Evolutionary conservation across 345 rosid genomes (phyloP), one percentile per base, ranked within the genome.

Genomic region (Linum usitatissimum): DNA sequence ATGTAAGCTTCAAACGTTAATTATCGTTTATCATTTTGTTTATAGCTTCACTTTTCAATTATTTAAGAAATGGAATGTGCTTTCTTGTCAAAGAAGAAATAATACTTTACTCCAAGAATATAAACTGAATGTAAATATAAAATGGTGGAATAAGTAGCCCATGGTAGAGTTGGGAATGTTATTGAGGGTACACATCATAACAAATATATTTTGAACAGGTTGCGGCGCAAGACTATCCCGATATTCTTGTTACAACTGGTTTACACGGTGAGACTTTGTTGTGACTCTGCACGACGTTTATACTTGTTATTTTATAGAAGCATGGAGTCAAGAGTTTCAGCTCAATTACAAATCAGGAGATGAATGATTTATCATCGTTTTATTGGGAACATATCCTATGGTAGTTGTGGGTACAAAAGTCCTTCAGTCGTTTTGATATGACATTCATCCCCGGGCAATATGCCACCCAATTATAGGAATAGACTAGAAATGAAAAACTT

Each of bases 241-340:
- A 80, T 66, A 74, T 92, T 64, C 99, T 92, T 61, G 76, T 90
- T 31, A 86, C 90, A 39, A 91, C 96, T 64, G 97, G 99, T 65
- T 77, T 90, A 70, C 70, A 90, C 65, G 99, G 99, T 90, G 68
- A 79, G 89, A 53, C 5, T 18, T 64, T 45, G 20, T 31, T 18
- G 1, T 6, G 12, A 15, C 10, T 9, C 17, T 19, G 7, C 7
- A 10, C 23, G 60, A 23, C 19, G 38, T 56, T 45, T 56, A 34
- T 3, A 10, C 4, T 53, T 30, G 10, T 64, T 34, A 34, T 34
- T 34, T 34, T 34, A 7, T 5, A 34, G 2, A 23, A 23, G 28
- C 28, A 23, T 23, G 28, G n/a, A n/a, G n/a, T n/a, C 28, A 23
- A 23, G 28, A 0, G 28, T 23, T 23, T 40, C 48, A 40, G 48